These are phyloP conservation scores for Diutina ranongensis DNA, from an alignment of 1,139 yeast genomes.

Conservation along the genomic window DNA sequence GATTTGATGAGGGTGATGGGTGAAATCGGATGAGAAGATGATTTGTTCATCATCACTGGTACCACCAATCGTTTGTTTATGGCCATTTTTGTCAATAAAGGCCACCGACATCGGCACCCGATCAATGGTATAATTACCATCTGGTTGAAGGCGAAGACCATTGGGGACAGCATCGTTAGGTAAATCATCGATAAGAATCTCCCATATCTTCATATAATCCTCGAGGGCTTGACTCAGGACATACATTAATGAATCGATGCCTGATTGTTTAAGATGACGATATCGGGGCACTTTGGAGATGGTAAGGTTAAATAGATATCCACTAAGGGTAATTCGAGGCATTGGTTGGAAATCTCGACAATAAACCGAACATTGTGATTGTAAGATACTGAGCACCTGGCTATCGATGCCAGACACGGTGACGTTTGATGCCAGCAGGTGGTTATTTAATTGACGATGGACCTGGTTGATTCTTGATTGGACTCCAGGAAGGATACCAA, in stretches of 20 bases:
- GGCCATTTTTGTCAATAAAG: neutral
- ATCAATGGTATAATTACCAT: neutral
- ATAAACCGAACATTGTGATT: neutral
- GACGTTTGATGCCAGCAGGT: neutral
- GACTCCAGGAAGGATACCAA: neutral
- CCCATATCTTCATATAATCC: neutral
- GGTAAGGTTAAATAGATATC: neutral
- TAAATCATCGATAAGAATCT: neutral
- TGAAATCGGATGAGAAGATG: neutral
- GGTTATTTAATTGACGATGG: neutral
- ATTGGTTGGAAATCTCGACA: neutral
- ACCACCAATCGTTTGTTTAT: neutral
- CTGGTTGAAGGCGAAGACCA: neutral
- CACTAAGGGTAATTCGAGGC: neutral
- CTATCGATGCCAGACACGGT: neutral
- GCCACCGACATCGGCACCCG: neutral
- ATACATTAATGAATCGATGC: neutral
- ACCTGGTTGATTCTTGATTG: neutral
- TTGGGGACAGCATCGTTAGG: neutral
- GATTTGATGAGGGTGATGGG: neutral
- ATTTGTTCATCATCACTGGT: neutral
- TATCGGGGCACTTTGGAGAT: constrained; percentile 2
- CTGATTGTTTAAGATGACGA: neutral
- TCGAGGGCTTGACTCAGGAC: neutral
- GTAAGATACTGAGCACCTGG: neutral